Evolutionary conservation across 495 filamentous ascomycete species (phyloP), one percentile per base, ranked within the genome.

Genomic region (Hypoxylon fragiforme): DNA sequence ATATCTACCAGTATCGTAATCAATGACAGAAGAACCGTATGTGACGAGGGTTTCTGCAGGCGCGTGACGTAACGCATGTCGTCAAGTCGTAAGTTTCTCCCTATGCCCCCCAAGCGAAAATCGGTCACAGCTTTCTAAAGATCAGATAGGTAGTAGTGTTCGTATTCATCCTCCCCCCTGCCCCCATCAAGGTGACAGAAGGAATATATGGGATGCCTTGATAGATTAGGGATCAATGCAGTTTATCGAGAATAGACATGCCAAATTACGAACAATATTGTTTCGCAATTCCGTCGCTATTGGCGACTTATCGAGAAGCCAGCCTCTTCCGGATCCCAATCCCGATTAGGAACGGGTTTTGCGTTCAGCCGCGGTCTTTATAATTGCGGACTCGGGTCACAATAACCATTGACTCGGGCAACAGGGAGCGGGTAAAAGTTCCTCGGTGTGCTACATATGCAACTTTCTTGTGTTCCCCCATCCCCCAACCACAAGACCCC

Each of bases 301-400:
- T 49, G 53, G 36, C 15, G 44, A 20, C 12, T 36, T 30, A 44
- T 44, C 44, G 53, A 49, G 30, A 19, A 36, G n/a, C 48, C 44
- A 55, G 44, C 52, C 52, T 50, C 26, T 12, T 38, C 37, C 35
- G 46, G 51, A 51, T 46, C 51, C 44, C 51, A 24, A 28, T 18
- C 40, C 30, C 57, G 57, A 61, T 31, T 43, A 51, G 37, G 51
- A 31, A 40, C 37, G 24, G 43, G 15, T 0, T 24, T 47, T 16
- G 12, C 45, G n/a, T 35, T 18, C 38, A 30, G 44, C 44, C 44
- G 16, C 28, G 18, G 36, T n/a, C 31, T 18, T 15, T 44, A 39
- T 7, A 18, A 31, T 15, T 18, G 31, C 30, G 38, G 54, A 31
- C 21, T 32, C 46, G 54, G 46, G 22, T 24, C 26, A 18, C 13